Conservation (phyloP, 768 basidiomycete species). For the Russula abietina region DNA sequence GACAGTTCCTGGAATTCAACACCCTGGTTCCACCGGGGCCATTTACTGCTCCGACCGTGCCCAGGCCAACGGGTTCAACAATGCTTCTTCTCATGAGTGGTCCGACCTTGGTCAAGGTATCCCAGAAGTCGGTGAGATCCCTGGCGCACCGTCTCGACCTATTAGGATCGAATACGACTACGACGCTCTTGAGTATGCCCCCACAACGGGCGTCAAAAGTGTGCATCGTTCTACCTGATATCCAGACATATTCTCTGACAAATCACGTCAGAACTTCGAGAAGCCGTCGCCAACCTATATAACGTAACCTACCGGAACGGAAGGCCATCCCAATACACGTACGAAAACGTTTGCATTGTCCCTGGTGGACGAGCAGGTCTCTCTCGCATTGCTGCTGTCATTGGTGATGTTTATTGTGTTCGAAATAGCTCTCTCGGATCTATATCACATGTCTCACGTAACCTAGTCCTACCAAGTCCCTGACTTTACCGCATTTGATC, state of each 20-base stretch:
- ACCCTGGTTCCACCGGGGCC: constrained; percentile 58
- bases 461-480: constrained; percentile 80
- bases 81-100: constrained; percentile 74
- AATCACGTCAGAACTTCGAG: constrained; percentile 56
- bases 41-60: constrained; percentile 92
- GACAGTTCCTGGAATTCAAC: constrained; percentile 82
- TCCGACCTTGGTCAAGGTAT: constrained; percentile 89
- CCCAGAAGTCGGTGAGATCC: constrained; percentile 82
- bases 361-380: constrained; percentile 90
- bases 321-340: constrained; percentile 80
- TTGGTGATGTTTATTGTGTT: constrained; percentile 84
- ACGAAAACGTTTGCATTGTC: constrained; percentile 90
- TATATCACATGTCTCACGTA: constrained; percentile 13
- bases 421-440: constrained; percentile 14
- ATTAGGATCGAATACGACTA: constrained; percentile 55
- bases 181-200: constrained; percentile 85
- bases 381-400: constrained; percentile 85
- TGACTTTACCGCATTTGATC: constrained; percentile 87
- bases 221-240: constrained; percentile 4
- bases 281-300: constrained; percentile 87
- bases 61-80: constrained; percentile 91
- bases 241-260: background rate
- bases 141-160: constrained; percentile 63
- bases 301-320: constrained; percentile 81
- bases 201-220: constrained; percentile 89